Base-by-base conservation (phyloP, 139 green algal genomes). In the Astrephomene gubernaculifera region DNA sequence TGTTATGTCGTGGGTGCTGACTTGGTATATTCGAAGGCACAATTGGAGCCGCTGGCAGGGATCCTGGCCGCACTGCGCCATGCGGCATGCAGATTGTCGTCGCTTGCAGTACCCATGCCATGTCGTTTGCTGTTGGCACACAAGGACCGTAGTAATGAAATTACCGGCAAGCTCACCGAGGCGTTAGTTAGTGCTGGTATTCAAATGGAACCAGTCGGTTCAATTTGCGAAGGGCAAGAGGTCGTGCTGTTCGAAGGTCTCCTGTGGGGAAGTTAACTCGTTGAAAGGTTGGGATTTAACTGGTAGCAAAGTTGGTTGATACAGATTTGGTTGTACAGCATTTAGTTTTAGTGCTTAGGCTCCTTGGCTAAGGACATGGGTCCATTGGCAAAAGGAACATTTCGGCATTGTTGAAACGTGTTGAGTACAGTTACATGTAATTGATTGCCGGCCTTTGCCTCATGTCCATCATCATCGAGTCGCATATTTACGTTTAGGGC, bases 1-100 rank as follows among this genome's bases (percentile, higher is more conserved):
- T 22, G 41, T 8, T 85, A 31, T 53, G 71, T 88, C 19, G 27
- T 92, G 33, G 86, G 81, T 1, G 86, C 88, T 52, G 88, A 92
- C 38, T 43, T 92, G 5, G 80, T 90, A 8, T 92, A 81, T 39
- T 82, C 78, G 8, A 31, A 2, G 0, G 67, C 57, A 19, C 81
- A 90, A 25, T 54, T 90, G 33, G 39, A 43, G 24, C 74, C 54
- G 22, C 33, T 90, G 29, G 78, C 75, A 41, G 27, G 10, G 2
- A 0, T 87, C 49, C n/a, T 83, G 27, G 12, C 14, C 0, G 60
- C 0, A 31, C 17, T 83, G 4, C 57, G 57, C 38, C 2, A 6
- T 39, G 71, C 71, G 5, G 64, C 1, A 2, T 71, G 64, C 64
- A 44, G 1, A 2, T 9, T 29, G 4, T 2, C 49, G 49, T 12